A percentile compares a stretch with the other conserved stretches of the same genome.
Evolutionary conservation across 176 grass and related monocot species (phyloP).

Genomic region (Aegilops speltoides): DNA sequence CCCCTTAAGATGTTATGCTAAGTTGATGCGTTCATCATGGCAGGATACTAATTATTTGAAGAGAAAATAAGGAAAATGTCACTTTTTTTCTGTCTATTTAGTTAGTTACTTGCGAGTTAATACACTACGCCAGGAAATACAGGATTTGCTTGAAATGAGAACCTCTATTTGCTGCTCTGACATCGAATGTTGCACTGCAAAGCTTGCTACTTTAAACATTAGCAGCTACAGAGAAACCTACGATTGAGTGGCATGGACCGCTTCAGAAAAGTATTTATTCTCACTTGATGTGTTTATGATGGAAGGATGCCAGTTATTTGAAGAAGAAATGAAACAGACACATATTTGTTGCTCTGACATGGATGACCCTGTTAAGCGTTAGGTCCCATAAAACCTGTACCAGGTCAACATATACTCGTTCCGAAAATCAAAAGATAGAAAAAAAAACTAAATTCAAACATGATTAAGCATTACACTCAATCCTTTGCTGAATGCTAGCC

Average conservation of each 20-base stretch:
- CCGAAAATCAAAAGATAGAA: too few relatives aligned
- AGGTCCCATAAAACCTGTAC: too few relatives aligned
- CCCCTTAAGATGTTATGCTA: too few relatives aligned
- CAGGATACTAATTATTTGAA: not conserved
- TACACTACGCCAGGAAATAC: not conserved
- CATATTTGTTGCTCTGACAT: slow-evolving; percentile 70
- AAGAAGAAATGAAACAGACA: not conserved
- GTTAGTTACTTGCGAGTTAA: not conserved
- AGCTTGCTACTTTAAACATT: not conserved
- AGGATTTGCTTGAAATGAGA: not conserved
- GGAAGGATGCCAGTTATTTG: not conserved
- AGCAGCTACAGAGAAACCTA: not conserved
- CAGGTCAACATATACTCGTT: too few relatives aligned
- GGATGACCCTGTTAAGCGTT: slow-evolving; percentile 31
- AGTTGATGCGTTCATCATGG: not conserved
- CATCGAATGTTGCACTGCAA: not conserved
- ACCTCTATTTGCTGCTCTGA: not conserved
- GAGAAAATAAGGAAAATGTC: not conserved
- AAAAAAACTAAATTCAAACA: not conserved
- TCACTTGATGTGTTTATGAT: not conserved
- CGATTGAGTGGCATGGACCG: not conserved
- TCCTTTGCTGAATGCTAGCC: slow-evolving; percentile 50
- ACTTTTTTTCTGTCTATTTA: not conserved
- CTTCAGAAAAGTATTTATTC: not conserved
- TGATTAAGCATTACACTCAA: slow-evolving; percentile 45